Conservation (phyloP, 768 basidiomycete genomes). For the Sutorius australiensis region DNA sequence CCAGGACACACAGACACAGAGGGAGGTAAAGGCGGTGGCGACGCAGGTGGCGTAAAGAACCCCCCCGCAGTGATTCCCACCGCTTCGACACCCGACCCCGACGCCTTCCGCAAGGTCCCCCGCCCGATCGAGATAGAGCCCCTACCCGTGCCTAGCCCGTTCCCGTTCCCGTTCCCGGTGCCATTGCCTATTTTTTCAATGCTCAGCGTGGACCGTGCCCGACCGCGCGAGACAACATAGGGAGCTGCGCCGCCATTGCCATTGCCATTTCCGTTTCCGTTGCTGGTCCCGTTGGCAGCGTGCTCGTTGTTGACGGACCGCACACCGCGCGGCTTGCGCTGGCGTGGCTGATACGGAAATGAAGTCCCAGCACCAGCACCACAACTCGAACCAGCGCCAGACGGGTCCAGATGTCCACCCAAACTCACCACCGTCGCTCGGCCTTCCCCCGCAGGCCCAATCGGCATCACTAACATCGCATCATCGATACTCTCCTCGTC, state of each 20-base stretch:
- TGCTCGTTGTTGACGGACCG: constrained; percentile 36
- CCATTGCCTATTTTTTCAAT: constrained; percentile 41
- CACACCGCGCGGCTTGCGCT: constrained; percentile 33
- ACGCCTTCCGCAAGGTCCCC: constrained; percentile 56
- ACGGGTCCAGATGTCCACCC: constrained; percentile 8
- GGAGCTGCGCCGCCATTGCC: constrained; percentile 13
- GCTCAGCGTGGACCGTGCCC: constrained; percentile 58
- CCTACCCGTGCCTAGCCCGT: constrained; percentile 34
- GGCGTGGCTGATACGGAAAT: constrained; percentile 39
- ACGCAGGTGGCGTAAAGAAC: constrained; percentile 62
- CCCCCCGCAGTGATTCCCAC: constrained; percentile 72
- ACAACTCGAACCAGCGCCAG: too few relatives aligned
- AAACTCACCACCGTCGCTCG: constrained; percentile 24
- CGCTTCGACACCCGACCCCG: constrained; percentile 74
- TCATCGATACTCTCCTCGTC: constrained; percentile 77
- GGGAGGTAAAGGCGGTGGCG: constrained; percentile 21
- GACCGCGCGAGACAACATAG: constrained; percentile 37
- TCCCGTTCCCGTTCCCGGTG: constrained; percentile 3
- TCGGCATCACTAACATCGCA: constrained; percentile 69
- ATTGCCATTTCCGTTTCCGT: too few relatives aligned
- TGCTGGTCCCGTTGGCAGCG: not conserved
- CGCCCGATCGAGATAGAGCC: constrained; percentile 67
- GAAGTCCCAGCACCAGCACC: too few relatives aligned
- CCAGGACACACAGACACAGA: constrained; percentile 10
- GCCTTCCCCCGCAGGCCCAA: constrained; percentile 41